These are phyloP conservation scores for Paramecium octaurelia DNA, from an alignment of 73 alveolate genomes.

Conservation along the genomic window DNA sequence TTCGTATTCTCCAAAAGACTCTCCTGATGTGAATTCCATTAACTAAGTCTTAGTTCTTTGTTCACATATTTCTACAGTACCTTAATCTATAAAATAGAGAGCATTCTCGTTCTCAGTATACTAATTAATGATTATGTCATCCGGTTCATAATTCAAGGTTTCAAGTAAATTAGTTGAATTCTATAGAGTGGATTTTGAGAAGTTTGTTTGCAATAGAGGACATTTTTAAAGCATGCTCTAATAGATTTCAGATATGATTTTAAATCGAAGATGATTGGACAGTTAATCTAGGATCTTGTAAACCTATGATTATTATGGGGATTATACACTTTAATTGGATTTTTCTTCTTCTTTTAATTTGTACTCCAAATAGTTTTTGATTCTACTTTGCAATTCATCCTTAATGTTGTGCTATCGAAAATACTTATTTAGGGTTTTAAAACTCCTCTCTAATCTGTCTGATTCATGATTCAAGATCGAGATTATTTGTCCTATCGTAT, in stretches of 20 bases:
- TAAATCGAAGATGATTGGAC: background rate
- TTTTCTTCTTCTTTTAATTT: background rate
- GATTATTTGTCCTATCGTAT: constrained; percentile 64
- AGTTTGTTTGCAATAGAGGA: background rate
- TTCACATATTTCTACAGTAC: background rate
- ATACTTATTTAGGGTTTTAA: constrained; percentile 67
- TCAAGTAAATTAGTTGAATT: background rate
- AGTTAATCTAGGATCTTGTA: background rate
- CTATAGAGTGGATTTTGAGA: background rate
- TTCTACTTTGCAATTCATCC: constrained; percentile 66
- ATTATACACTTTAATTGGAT: background rate
- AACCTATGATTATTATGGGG: background rate
- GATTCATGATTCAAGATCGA: constrained; percentile 64
- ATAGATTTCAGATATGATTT: background rate
- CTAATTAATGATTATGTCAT: background rate
- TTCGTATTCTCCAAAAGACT: background rate
- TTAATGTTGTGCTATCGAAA: constrained; percentile 66
- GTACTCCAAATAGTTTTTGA: constrained; percentile 71
- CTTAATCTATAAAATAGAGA: background rate
- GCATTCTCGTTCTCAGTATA: background rate
- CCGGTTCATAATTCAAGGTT: background rate
- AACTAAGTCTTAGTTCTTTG: background rate
- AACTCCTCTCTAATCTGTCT: constrained; percentile 65
- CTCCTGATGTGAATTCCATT: background rate
- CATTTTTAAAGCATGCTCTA: background rate